Conservation (phyloP, 2,329 filamentous ascomycete species). For the Fusarium sp. region DNA sequence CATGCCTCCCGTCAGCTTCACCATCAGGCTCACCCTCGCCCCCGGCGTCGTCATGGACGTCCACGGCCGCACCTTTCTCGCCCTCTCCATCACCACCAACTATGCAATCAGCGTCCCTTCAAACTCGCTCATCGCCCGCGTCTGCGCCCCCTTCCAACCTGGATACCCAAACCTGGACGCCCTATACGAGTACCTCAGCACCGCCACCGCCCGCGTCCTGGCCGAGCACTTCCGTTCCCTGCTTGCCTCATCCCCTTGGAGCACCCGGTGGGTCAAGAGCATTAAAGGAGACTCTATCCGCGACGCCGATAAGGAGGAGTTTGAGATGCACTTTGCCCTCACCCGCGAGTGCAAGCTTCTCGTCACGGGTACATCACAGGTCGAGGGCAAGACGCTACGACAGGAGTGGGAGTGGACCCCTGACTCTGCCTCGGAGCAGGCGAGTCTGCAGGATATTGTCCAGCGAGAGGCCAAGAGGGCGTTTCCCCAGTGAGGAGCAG, state of each 20-base stretch:
- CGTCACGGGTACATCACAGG: conserved; percentile 31
- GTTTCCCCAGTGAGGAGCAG: conserved; percentile 25
- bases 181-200: conserved; percentile 58
- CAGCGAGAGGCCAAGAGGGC: conserved; percentile 22
- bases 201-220: conserved; percentile 55
- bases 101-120: conserved; percentile 56
- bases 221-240: conserved; percentile 48
- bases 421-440: conserved; percentile 18
- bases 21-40: conserved; percentile 58
- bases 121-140: conserved; percentile 47
- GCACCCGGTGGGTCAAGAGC: conserved; percentile 43
- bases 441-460: conserved; percentile 40
- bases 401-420: conserved; percentile 47
- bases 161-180: conserved; percentile 57
- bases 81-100: conserved; percentile 54
- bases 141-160: conserved; percentile 57
- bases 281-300: conserved; percentile 48
- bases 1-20: conserved; percentile 54
- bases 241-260: conserved; percentile 16
- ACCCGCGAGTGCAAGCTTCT: conserved; percentile 33
- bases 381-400: conserved; percentile 20
- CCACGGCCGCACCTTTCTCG: conserved; percentile 56
- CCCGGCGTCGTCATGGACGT: conserved; percentile 55
- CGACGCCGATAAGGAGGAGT: conserved; percentile 40
- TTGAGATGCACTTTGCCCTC: conserved; percentile 48